Evolutionary conservation across 108 stramenopile species (phyloP), one percentile per base, ranked within the genome.

Genomic region (Cyclotella kingstonii): DNA sequence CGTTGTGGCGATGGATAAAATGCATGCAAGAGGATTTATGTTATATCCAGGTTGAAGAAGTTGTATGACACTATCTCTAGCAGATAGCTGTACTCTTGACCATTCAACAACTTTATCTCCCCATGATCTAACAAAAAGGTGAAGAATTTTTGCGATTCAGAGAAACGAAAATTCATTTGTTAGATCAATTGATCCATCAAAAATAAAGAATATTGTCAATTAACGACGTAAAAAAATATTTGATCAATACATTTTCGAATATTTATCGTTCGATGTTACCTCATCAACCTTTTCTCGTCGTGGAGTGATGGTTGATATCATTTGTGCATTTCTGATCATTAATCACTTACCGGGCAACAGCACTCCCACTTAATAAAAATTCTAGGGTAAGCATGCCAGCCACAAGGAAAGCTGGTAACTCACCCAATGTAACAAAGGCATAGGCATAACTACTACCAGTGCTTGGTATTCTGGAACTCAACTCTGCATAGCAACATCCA

Each of bases 401-500:
- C 3, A 90, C 84, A 6, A 95, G 1, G 10, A 88, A 79, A 18
- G 96, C 96, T 11, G 84, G 78, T 29, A 93, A 63, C 66, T 96
- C 93, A 4, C 95, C 95, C 69, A 96, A 57, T 5, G 80, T 53
- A 7, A 87, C 87, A 63, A 82, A 90, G 18, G 85, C 78, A 56
- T 91, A 95, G n/a, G 80, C 82, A 66, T 96, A 95, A 0, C 87
- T 89, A 19, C 77, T 79, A 9, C 93, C 91, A n/a, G 86, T 80
- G 21, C 69, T 69, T 7, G 89, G 91, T 8, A 96, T 65, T 26
- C 86, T 58, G 15, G 84, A 77, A 12, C 83, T 66, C 39, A 93
- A 58, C 70, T 97, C 96, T n/a, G 96, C 96, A 64, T 86, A 97
- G 23, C 84, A 88, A 12, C 81, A 52, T 11, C 87, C 96, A 53